phyloP scores from a whole-genome alignment of 345 rosid species.

The Brassica incana region DNA sequence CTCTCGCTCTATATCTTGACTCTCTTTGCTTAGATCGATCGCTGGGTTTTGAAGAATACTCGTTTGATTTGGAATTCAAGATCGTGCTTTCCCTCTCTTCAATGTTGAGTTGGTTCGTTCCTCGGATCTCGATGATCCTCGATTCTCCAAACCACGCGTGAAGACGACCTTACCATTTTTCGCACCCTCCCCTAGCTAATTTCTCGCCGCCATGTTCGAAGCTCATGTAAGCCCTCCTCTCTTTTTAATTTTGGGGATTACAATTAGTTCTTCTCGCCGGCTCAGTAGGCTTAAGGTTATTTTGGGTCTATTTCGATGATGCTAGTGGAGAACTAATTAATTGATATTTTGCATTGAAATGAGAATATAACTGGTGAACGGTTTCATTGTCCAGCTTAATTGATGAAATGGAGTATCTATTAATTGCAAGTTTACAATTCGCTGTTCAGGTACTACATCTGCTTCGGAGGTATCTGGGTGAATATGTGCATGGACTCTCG shows the following conservation, averaged over 20 bases:
- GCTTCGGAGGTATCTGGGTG: constrained; percentile 97
- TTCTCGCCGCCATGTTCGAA: constrained; percentile 75
- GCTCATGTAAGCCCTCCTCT: constrained; percentile 64
- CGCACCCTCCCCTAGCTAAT: constrained; percentile 7
- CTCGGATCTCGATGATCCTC: constrained; percentile 46
- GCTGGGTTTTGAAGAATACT: constrained; percentile 22
- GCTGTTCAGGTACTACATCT: constrained; percentile 79
- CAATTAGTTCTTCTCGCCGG: neutral
- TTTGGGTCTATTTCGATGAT: neutral
- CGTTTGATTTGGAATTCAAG: constrained; percentile 17
- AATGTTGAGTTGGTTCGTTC: constrained; percentile 34
- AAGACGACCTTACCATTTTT: constrained; percentile 17
- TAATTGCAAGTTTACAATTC: constrained; percentile 3
- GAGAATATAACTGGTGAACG: neutral
- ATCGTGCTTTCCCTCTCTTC: constrained; percentile 13
- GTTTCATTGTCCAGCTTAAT: constrained; percentile 2
- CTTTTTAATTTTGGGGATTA: constrained; percentile 14
- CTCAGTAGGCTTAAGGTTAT: neutral
- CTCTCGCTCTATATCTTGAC: neutral
- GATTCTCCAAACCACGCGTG: constrained; percentile 34
- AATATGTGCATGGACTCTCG: constrained; percentile 94
- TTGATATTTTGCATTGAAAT: constrained; percentile 1
- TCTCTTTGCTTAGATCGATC: constrained; percentile 31
- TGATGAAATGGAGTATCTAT: constrained; percentile 10
- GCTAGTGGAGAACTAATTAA: constrained; percentile 9